Conservation (phyloP, 2,329 filamentous ascomycete species). For the Ramichloridium luteum region DNA sequence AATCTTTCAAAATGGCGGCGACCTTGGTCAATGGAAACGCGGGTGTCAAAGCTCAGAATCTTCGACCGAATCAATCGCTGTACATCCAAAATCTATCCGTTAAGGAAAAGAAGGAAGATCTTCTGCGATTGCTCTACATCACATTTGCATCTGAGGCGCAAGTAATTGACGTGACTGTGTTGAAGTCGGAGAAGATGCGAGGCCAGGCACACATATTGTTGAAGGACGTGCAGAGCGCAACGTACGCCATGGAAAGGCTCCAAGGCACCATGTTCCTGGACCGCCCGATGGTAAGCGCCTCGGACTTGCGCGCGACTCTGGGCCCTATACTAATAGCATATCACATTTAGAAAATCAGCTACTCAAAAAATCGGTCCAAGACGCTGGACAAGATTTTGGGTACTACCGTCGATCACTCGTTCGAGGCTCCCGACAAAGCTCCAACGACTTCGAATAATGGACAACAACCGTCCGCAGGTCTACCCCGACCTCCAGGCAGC, state of each 20-base stretch:
- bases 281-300: constrained; percentile 58
- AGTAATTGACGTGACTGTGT: constrained; percentile 78
- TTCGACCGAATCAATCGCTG: constrained; percentile 44
- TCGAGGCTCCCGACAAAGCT: constrained; percentile 11
- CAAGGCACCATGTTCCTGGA: constrained; percentile 81
- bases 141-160: constrained; percentile 89
- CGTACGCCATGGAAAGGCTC: constrained; percentile 80
- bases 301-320: constrained; percentile 1
- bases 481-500: constrained; percentile 61
- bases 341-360: constrained; percentile 66
- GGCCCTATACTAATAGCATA: constrained; percentile 1
- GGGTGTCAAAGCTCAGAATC: background rate
- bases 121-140: constrained; percentile 79
- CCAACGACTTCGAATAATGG: background rate
- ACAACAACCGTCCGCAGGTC: too few relatives aligned
- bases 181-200: constrained; percentile 85
- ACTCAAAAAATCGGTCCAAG: constrained; percentile 81
- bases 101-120: constrained; percentile 79
- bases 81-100: constrained; percentile 83
- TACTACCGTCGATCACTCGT: constrained; percentile 60
- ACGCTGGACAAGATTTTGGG: constrained; percentile 85
- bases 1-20: background rate
- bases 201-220: constrained; percentile 92
- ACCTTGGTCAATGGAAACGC: background rate
- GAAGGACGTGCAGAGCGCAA: constrained; percentile 78